Conservation (phyloP, 2,329 filamentous ascomycete genomes). For the Scedosporium aurantiacum region DNA sequence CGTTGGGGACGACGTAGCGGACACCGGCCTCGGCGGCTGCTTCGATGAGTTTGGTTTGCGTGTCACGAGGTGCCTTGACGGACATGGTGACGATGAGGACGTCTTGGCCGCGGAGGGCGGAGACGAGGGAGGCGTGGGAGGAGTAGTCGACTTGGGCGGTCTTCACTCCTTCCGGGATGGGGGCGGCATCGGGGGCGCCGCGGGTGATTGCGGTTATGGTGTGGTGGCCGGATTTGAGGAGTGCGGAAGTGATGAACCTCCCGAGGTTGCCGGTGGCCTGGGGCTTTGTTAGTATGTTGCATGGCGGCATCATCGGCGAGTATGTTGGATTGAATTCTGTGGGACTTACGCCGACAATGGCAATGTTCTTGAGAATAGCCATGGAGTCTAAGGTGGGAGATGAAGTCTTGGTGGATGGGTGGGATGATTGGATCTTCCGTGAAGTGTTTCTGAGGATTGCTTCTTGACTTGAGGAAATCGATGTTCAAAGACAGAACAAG, state of each 20-base stretch:
- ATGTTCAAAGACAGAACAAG: background rate
- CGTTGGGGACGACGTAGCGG: slow-evolving; percentile 40
- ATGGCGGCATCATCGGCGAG: no score
- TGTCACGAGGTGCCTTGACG: slow-evolving; percentile 25
- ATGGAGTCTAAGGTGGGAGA: background rate
- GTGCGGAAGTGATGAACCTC: slow-evolving; percentile 24
- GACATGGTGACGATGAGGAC: slow-evolving; percentile 40
- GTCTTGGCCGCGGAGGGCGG: slow-evolving; percentile 41
- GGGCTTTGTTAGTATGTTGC: no score
- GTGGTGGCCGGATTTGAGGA: slow-evolving; percentile 39
- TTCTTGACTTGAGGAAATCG: background rate
- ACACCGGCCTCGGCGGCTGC: slow-evolving; percentile 41
- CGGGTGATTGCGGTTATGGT: slow-evolving; percentile 42
- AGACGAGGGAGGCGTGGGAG: slow-evolving; percentile 28
- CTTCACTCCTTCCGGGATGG: slow-evolving; percentile 30
- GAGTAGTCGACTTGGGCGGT: slow-evolving; percentile 31
- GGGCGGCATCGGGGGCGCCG: slow-evolving; percentile 23
- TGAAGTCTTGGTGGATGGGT: background rate
- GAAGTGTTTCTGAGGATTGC: no score
- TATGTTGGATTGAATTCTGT: slow-evolving; percentile 13
- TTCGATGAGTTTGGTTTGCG: slow-evolving; percentile 31
- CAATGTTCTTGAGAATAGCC: slow-evolving; percentile 15
- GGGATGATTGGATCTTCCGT: background rate
- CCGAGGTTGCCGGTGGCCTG: slow-evolving; percentile 32
- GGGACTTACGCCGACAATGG: slow-evolving; percentile 34